A percentile compares a stretch with the other conserved stretches of the same genome.
Evolutionary conservation across 1,284 basidiomycete genomes (phyloP).

Genomic region (Ceraceosorus bombacis): DNA sequence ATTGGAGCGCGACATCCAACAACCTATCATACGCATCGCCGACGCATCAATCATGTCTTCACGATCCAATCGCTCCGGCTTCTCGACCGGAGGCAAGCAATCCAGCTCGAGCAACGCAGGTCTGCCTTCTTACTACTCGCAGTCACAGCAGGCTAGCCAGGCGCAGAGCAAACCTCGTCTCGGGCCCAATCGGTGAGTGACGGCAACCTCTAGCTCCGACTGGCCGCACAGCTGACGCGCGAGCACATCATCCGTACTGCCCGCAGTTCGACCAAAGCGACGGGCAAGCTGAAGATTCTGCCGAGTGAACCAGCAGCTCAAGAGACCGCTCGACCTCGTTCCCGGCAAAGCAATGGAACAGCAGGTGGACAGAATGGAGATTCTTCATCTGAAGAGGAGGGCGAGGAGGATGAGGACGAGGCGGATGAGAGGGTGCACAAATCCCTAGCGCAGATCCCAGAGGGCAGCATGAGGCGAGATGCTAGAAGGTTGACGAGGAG

Average conservation of each 20-base stretch:
- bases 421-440: slow-evolving; percentile 30
- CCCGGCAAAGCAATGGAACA: background rate
- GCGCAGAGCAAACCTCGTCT: no score
- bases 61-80: no score
- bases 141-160: no score
- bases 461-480: slow-evolving; percentile 84
- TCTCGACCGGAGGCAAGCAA: no score
- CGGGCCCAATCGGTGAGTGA: slow-evolving; percentile 16
- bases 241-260: background rate
- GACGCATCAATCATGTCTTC: no score
- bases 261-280: slow-evolving; percentile 66
- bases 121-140: no score
- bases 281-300: slow-evolving; percentile 81
- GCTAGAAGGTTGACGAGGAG: slow-evolving; percentile 82
- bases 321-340: slow-evolving; percentile 7
- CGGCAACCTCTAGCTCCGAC: background rate
- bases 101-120: no score
- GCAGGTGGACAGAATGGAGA: slow-evolving; percentile 10
- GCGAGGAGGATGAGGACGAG: slow-evolving; percentile 31
- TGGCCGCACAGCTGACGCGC: background rate
- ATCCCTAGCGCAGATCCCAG: slow-evolving; percentile 60
- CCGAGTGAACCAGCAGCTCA: slow-evolving; percentile 74
- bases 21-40: no score
- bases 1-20: no score
- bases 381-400: slow-evolving; percentile 10